Evolutionary conservation across 768 basidiomycete species (phyloP).

Genomic region (Neoboletus magnificus): DNA sequence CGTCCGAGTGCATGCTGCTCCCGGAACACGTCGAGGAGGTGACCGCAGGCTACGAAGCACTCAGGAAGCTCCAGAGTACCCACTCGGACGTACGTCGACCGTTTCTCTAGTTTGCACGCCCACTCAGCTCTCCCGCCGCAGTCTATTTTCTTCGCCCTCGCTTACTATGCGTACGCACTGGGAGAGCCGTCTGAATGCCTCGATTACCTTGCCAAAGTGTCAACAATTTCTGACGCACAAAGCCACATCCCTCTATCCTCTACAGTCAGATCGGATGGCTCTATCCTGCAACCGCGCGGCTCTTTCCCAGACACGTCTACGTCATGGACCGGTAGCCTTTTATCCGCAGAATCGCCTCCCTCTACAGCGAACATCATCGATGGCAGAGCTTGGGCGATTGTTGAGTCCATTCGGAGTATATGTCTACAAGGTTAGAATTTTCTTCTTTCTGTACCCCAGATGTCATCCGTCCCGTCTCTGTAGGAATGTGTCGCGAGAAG

Average conservation of each 20-base stretch:
- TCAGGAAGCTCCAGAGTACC: conserved; percentile 48
- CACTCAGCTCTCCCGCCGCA: conserved; percentile 29
- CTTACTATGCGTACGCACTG: conserved; percentile 79
- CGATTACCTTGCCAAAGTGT: conserved; percentile 50
- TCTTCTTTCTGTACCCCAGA: not conserved
- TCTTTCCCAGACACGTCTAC: conserved; percentile 39
- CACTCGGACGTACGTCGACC: conserved; percentile 56
- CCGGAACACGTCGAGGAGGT: conserved; percentile 61
- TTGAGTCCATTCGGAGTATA: conserved; percentile 70
- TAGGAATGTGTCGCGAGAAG: conserved; percentile 77
- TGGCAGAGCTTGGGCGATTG: conserved; percentile 68
- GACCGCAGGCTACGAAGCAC: conserved; percentile 45
- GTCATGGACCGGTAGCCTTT: conserved; percentile 50
- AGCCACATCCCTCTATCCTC: conserved; percentile 47
- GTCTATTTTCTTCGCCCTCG: conserved; percentile 66
- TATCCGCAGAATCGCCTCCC: conserved; percentile 39
- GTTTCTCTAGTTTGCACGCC: not conserved
- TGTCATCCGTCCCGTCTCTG: not conserved
- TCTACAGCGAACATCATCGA: conserved; percentile 57
- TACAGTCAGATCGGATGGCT: conserved; percentile 40
- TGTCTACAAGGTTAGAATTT: conserved; percentile 67
- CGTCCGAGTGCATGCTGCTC: conserved; percentile 54
- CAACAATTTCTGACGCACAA: conserved; percentile 52
- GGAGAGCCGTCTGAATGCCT: conserved; percentile 65
- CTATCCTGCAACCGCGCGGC: conserved; percentile 36